Base-by-base conservation (phyloP, 202 grass and related monocot genomes). In the Alloteropsis angusta region DNA sequence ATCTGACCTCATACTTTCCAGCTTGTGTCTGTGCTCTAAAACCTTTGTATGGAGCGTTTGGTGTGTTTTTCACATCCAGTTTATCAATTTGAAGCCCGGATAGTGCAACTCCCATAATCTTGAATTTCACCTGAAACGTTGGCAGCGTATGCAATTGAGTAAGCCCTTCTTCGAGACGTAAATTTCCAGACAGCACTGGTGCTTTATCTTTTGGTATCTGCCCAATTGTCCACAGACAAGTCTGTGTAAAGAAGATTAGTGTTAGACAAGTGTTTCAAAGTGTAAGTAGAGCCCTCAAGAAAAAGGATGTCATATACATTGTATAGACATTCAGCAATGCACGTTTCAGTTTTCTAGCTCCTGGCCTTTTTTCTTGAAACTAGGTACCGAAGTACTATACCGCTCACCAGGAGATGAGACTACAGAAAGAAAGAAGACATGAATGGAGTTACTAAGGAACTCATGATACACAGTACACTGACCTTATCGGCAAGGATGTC, bases 11-110 rank as follows among this genome's bases (percentile, higher is more conserved):
- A 58, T 93, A 93, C 60, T 85, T 83, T 63, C 91, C 91, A 55
- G 91, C 85, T 82, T 85, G 85, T 50, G 88, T 91, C 37, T 88
- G 83, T 14, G 91, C 91, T 72, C 89, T 84, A n/a, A 96, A 92
- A 63, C 89, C 87, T 84, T 97, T 93, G 68, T 90, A 97, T 64
- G 91, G 94, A 80, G 72, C 80, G 18, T 16, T 83, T 22, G 87
- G 67, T 55, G 84, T 87, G 58, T 89, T 95, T 82, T 72, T 93
- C 4, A 95, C 64, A 21, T 98, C 92, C 72, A 98, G 49, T 41
- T 91, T 98, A 86, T 98, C 87, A 69, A 98, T 95, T 83, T 92
- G 96, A 85, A 98, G 87, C n/a, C 92, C 92, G 23, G 96, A 98
- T 48, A 98, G 61, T 3, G 92, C 96, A 74, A 86, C 79, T 77